A percentile compares a stretch with the other conserved stretches of the same genome.
phyloP scores from a whole-genome alignment of 2,329 filamentous ascomycete genomes.

The Rutstroemia sp. region DNA sequence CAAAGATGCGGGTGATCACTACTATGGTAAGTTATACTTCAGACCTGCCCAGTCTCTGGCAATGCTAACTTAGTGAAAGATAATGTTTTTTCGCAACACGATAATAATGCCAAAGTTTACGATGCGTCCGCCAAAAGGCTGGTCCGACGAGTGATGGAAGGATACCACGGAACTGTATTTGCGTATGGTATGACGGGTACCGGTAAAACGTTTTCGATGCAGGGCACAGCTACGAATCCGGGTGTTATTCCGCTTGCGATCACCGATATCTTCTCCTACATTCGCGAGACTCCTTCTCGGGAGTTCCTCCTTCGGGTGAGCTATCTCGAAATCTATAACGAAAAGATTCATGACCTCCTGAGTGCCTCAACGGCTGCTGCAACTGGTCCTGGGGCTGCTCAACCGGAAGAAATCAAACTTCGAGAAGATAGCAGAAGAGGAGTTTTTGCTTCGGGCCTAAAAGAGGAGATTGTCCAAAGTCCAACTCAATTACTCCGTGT shows the following conservation, averaged over 20 bases:
- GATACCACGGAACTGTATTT: constrained; percentile 96
- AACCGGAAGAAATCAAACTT: constrained; percentile 91
- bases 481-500: constrained; percentile 91
- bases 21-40: constrained; percentile 60
- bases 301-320: constrained; percentile 94
- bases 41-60: not conserved
- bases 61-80: constrained; percentile 46
- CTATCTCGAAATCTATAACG: constrained; percentile 98
- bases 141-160: constrained; percentile 96
- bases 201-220: constrained; percentile 99
- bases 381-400: constrained; percentile 43
- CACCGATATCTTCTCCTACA: constrained; percentile 98
- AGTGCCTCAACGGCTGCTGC: constrained; percentile 58
- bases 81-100: constrained; percentile 90
- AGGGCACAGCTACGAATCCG: constrained; percentile 89
- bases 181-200: constrained; percentile 99
- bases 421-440: constrained; percentile 94
- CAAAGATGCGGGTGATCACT: constrained; percentile 86
- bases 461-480: constrained; percentile 98
- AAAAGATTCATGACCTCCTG: constrained; percentile 89
- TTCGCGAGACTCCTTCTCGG: constrained; percentile 87
- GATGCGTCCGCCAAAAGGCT: constrained; percentile 89
- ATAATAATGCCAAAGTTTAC: constrained; percentile 92
- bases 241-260: constrained; percentile 96
- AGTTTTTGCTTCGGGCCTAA: constrained; percentile 90